A percentile compares a stretch with the other conserved stretches of the same genome.
Evolutionary conservation across 192 early-diverging fungal genomes (phyloP).

Genomic region (Coemansia sp.): DNA sequence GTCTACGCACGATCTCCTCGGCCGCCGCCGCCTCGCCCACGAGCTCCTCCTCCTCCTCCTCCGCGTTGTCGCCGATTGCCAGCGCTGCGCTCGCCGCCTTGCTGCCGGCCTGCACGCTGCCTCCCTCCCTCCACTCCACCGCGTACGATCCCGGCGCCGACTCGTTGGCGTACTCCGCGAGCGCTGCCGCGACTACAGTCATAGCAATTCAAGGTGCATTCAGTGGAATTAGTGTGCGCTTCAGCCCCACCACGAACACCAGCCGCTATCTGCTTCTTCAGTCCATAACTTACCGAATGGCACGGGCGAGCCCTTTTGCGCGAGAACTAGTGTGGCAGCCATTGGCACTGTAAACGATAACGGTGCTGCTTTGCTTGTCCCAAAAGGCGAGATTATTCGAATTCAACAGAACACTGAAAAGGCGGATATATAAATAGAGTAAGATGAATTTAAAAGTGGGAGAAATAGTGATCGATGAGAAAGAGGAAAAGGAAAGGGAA

Average conservation of each 20-base stretch:
- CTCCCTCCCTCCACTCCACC: constrained; percentile 58
- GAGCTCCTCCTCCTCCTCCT: background rate
- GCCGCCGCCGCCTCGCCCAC: constrained; percentile 14
- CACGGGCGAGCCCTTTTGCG: constrained; percentile 59
- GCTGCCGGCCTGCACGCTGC: constrained; percentile 41
- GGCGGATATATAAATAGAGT: background rate
- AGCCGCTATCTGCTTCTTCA: background rate
- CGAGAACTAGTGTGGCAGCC: constrained; percentile 58
- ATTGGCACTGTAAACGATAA: no score
- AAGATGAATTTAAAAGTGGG: background rate
- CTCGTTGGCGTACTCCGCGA: constrained; percentile 57
- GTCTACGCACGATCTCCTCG: constrained; percentile 1
- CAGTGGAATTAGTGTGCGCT: no score
- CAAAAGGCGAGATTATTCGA: no score
- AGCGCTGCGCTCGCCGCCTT: constrained; percentile 45
- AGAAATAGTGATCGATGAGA: background rate
- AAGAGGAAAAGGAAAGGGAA: background rate
- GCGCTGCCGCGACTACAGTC: constrained; percentile 50
- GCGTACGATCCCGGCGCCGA: constrained; percentile 17
- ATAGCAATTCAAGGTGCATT: no score
- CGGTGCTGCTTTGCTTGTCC: no score
- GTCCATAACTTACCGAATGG: constrained; percentile 53
- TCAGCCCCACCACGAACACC: no score
- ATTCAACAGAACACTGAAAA: background rate
- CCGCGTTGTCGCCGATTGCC: no score